Percentiles rank a stretch among this genome's conserved stretches.
phyloP scores from a whole-genome alignment of 73 alveolate species.

The Paramecium sexaurelia region DNA sequence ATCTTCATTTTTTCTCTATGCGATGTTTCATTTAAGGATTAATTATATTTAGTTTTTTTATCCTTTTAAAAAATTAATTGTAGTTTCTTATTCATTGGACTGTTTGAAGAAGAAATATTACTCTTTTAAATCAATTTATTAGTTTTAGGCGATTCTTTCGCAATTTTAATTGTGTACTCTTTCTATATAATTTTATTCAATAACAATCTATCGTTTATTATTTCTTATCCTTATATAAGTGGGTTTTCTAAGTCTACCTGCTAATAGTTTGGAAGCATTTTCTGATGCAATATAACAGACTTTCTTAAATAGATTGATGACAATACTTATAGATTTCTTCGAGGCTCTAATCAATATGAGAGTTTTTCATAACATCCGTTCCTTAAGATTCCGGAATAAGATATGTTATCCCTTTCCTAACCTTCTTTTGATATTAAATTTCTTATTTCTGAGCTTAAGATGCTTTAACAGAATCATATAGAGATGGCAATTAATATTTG shows the following conservation, averaged over 20 bases:
- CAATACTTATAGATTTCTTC: slow-evolving; percentile 6
- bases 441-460: neutral
- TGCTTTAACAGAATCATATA: neutral
- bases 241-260: neutral
- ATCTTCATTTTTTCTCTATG: slow-evolving; percentile 13
- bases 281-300: neutral
- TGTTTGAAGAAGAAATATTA: neutral
- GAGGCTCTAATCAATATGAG: neutral
- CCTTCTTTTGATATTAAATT: neutral
- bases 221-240: neutral
- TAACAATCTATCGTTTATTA: neutral
- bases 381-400: neutral
- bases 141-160: neutral
- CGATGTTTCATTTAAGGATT: neutral
- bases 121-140: neutral
- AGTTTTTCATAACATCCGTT: neutral
- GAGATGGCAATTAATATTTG: neutral
- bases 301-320: slow-evolving; percentile 4
- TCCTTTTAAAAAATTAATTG: neutral
- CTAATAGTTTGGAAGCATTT: neutral
- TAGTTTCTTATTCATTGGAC: neutral
- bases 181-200: neutral
- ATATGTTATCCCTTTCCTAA: neutral
- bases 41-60: neutral
- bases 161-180: neutral